These are phyloP conservation scores for Epichloe gansuensis DNA, from an alignment of 2,329 filamentous ascomycete genomes.

Conservation along the genomic window DNA sequence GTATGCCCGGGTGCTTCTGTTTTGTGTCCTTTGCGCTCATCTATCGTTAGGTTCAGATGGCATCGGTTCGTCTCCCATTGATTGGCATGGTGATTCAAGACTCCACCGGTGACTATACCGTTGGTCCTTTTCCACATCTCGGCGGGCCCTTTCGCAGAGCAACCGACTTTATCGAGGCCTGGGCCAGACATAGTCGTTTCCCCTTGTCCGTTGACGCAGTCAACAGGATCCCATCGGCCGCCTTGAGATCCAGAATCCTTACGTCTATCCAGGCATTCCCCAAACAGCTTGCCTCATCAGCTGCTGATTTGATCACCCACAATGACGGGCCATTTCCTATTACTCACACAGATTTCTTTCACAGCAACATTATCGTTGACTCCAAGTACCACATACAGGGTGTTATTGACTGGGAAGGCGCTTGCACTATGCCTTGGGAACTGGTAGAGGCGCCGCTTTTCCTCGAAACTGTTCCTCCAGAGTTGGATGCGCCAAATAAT, in stretches of 20 bases:
- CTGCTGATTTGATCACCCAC: not conserved
- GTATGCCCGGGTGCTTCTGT: not conserved
- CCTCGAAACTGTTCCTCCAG: not conserved
- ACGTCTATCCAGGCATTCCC: not conserved
- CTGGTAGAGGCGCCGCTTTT: not conserved
- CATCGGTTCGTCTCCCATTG: not conserved
- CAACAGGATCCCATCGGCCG: too few species aligned
- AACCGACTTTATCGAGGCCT: too few species aligned
- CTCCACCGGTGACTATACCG: not conserved
- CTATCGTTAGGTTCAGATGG: not conserved
- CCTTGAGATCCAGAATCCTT: too few species aligned
- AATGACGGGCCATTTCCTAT: not conserved
- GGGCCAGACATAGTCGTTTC: too few species aligned
- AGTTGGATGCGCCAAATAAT: not conserved
- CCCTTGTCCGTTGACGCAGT: too few species aligned
- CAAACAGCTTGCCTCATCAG: not conserved
- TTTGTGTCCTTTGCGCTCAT: not conserved
- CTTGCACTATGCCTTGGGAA: not conserved
- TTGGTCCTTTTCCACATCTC: too few species aligned
- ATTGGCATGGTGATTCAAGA: not conserved
- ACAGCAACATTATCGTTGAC: not conserved
- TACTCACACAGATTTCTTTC: not conserved
- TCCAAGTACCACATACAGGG: not conserved
- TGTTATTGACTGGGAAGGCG: not conserved
- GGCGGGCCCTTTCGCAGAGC: too few species aligned